Evolutionary conservation across 306 rosid species (phyloP).

Genomic region (Acacia crassicarpa): DNA sequence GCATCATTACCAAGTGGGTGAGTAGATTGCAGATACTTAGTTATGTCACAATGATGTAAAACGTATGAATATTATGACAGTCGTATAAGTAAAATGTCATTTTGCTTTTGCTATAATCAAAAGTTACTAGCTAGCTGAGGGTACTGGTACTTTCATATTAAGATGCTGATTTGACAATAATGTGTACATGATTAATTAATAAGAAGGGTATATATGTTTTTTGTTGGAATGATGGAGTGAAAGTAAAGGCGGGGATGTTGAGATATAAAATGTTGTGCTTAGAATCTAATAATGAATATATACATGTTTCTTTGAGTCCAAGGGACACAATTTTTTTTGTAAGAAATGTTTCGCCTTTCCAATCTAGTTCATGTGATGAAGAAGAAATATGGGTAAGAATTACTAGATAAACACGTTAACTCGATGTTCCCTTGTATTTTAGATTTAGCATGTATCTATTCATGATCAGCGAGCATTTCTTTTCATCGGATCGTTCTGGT

Average conservation of each 20-base stretch:
- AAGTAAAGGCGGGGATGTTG: constrained; percentile 15
- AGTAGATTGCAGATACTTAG: constrained; percentile 37
- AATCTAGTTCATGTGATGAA: neutral
- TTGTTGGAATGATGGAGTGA: neutral
- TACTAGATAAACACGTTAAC: neutral
- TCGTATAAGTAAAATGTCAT: neutral
- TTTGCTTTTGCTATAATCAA: constrained; percentile 6
- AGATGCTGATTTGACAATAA: constrained; percentile 15
- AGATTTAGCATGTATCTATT: neutral
- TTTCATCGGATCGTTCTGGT: neutral
- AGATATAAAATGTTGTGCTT: neutral
- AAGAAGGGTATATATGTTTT: neutral
- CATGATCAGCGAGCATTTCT: neutral
- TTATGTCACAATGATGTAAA: constrained; percentile 30
- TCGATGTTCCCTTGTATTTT: neutral
- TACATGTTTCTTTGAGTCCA: constrained; percentile 6
- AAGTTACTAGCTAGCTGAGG: neutral
- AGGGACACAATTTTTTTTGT: neutral
- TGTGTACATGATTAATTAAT: neutral
- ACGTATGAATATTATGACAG: neutral
- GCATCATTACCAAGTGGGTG: constrained; percentile 52
- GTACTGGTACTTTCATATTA: neutral
- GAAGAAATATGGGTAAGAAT: neutral
- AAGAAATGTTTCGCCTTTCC: neutral
- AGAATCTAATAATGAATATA: neutral